phyloP scores from a whole-genome alignment of 1,284 basidiomycete species.

The Pseudozyma sp. region DNA sequence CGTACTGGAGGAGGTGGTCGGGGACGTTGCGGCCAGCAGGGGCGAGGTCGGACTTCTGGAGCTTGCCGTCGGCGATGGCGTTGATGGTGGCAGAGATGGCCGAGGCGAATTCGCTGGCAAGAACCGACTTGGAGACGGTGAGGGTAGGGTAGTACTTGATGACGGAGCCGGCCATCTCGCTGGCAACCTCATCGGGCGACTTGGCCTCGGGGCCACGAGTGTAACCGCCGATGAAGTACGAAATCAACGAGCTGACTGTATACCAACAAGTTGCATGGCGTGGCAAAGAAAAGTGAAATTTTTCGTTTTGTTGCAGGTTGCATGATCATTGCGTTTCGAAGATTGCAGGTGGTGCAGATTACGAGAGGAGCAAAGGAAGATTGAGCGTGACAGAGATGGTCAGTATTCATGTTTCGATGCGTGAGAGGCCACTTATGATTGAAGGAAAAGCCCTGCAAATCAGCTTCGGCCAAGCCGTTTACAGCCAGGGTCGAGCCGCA shows the following conservation, averaged over 20 bases:
- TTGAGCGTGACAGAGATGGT: slow-evolving; percentile 1
- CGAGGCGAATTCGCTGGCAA: slow-evolving; percentile 38
- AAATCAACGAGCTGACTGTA: slow-evolving; percentile 55
- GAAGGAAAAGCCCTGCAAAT: too few species aligned
- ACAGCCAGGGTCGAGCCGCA: too few species aligned
- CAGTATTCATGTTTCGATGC: slow-evolving; percentile 11
- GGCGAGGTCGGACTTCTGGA: slow-evolving; percentile 35
- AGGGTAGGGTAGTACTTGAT: slow-evolving; percentile 65
- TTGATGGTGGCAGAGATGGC: slow-evolving; percentile 51
- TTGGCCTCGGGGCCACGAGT: slow-evolving; percentile 44
- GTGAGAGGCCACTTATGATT: background rate
- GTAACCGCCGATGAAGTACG: slow-evolving; percentile 60
- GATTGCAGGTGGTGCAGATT: background rate
- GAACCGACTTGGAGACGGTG: slow-evolving; percentile 35
- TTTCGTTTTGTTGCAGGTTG: background rate
- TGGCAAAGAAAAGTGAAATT: background rate
- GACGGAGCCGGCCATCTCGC: slow-evolving; percentile 58
- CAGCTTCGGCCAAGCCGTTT: too few species aligned
- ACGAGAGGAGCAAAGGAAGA: background rate
- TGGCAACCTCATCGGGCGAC: slow-evolving; percentile 54
- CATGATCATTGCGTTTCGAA: background rate
- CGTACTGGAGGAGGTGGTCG: slow-evolving; percentile 37
- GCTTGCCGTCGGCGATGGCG: slow-evolving; percentile 39
- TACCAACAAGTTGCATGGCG: background rate
- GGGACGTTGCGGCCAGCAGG: slow-evolving; percentile 36